Percentiles rank a stretch among this genome's conserved stretches.
Evolutionary conservation across 1,284 basidiomycete species (phyloP).

Genomic region (Moesziomyces sp.): DNA sequence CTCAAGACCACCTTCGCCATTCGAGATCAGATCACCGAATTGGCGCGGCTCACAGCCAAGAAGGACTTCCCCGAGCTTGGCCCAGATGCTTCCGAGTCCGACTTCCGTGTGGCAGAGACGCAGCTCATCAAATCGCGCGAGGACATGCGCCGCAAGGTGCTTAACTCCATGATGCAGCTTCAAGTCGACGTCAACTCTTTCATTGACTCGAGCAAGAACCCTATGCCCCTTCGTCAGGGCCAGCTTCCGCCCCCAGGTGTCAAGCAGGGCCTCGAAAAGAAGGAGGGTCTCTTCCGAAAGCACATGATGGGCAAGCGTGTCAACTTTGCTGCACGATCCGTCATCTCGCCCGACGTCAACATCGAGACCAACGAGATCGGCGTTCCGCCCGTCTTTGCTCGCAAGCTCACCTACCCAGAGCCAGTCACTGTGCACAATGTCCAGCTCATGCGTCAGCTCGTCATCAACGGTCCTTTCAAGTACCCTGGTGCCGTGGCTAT

Average conservation of each 20-base stretch:
- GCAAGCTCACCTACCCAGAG: slow-evolving; percentile 96
- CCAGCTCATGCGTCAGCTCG: slow-evolving; percentile 86
- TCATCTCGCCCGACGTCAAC: slow-evolving; percentile 99
- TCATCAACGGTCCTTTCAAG: slow-evolving; percentile 88
- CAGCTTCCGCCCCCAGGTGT: slow-evolving; percentile 93
- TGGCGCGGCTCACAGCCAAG: slow-evolving; percentile 76
- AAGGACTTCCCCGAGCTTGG: slow-evolving; percentile 67
- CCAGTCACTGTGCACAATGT: slow-evolving; percentile 94
- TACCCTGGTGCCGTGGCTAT: slow-evolving; percentile 96
- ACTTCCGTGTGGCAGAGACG: slow-evolving; percentile 69
- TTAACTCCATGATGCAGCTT: slow-evolving; percentile 86
- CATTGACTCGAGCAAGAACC: slow-evolving; percentile 97
- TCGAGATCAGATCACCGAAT: slow-evolving; percentile 74
- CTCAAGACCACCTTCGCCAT: slow-evolving; percentile 76
- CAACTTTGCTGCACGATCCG: slow-evolving; percentile 97
- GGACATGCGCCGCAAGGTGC: slow-evolving; percentile 75
- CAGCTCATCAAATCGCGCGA: slow-evolving; percentile 69
- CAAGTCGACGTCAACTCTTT: slow-evolving; percentile 97
- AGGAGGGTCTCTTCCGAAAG: slow-evolving; percentile 97
- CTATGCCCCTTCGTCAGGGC: slow-evolving; percentile 82
- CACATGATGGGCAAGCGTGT: slow-evolving; percentile 99
- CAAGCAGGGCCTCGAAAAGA: slow-evolving; percentile 98
- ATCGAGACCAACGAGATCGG: slow-evolving; percentile 99
- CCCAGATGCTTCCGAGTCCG: slow-evolving; percentile 59
- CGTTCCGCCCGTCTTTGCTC: slow-evolving; percentile 95